Percentiles rank a stretch among this genome's conserved stretches.
Conservation (phyloP, 129 eudicot genomes). For the Scalesia atractyloides region DNA sequence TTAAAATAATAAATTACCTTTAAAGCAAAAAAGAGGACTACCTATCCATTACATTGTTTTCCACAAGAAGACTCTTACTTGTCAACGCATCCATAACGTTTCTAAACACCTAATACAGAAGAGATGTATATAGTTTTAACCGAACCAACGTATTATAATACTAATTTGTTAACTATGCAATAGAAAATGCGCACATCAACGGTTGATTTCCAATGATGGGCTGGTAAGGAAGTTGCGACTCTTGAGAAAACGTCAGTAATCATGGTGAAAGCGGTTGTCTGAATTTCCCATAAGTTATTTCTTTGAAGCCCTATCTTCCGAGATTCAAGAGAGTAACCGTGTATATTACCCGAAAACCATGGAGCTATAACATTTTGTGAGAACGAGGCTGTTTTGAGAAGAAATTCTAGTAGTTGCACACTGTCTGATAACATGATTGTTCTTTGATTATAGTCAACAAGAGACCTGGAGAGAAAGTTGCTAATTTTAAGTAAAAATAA, state of each 20-base stretch:
- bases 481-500: neutral
- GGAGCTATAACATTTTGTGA: conserved; percentile 49
- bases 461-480: conserved; percentile 47
- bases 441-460: conserved; percentile 54
- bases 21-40: conserved; percentile 31
- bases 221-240: conserved; percentile 60
- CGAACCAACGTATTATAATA: neutral
- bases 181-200: conserved; percentile 52
- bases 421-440: conserved; percentile 52
- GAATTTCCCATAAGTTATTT: conserved; percentile 62
- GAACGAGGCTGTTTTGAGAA: conserved; percentile 48
- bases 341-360: conserved; percentile 33
- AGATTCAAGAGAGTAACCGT: conserved; percentile 33
- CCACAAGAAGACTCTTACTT: conserved; percentile 57
- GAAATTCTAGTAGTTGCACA: conserved; percentile 55
- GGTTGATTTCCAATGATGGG: conserved; percentile 64
- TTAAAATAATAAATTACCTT: conserved; percentile 6
- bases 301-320: conserved; percentile 33
- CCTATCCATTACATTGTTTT: conserved; percentile 67
- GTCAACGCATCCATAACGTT: conserved; percentile 67
- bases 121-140: neutral
- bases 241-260: conserved; percentile 72
- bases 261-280: conserved; percentile 63
- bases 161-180: neutral
- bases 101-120: conserved; percentile 56